phyloP scores from a whole-genome alignment of 345 rosid species.

The Firmiana major region DNA sequence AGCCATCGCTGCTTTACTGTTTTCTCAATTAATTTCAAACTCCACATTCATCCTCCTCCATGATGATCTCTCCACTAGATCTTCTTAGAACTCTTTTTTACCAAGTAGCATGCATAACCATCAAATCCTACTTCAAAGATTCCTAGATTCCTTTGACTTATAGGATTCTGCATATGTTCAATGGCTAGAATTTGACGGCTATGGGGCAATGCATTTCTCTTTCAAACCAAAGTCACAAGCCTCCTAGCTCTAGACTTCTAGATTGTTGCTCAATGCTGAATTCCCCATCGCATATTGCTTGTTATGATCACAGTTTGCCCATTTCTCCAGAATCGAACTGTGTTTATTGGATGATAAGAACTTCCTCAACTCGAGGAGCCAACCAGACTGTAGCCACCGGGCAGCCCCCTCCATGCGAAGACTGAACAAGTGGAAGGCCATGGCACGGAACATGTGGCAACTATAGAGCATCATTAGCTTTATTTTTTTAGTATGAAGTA shows the following conservation, averaged over 20 bases:
- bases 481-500: too few species aligned
- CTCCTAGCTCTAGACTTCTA: not conserved
- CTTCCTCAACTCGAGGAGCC: conserved; percentile 49
- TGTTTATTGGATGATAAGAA: not conserved
- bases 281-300: not conserved
- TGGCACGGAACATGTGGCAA: not conserved
- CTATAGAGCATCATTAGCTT: not conserved
- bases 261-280: not conserved
- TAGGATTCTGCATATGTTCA: conserved; percentile 9
- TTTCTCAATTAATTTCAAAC: not conserved
- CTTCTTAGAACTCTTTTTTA: not conserved
- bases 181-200: conserved; percentile 11
- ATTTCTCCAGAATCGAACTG: conserved; percentile 14
- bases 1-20: too few species aligned
- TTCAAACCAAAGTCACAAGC: not conserved
- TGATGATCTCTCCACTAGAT: conserved; percentile 15
- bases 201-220: not conserved
- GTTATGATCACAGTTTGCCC: conserved; percentile 4
- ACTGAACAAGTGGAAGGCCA: not conserved
- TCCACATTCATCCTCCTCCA: not conserved
- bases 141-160: conserved; percentile 22
- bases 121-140: conserved; percentile 17
- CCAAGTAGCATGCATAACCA: not conserved
- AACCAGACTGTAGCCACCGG: conserved; percentile 24
- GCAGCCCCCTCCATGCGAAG: not conserved